Percentiles rank a stretch among this genome's conserved stretches.
Conservation (phyloP, 352 stramenopile genomes). For the Globisporangium emineosum region DNA sequence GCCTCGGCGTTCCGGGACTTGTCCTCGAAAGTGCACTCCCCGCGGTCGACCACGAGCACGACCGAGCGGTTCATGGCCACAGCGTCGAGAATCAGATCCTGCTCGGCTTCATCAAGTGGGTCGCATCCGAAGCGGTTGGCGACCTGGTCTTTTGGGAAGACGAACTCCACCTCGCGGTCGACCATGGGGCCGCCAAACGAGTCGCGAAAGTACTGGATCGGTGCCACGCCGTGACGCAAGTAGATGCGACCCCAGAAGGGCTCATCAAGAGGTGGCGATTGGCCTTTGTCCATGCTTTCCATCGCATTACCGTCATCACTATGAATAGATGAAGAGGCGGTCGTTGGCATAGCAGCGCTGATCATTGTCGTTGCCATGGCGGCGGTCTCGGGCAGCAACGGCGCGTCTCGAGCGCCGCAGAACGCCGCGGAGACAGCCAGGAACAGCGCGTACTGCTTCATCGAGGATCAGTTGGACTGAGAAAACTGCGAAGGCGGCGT, state of each 20-base stretch:
- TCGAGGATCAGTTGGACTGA: not conserved
- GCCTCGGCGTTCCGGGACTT: conserved; percentile 51
- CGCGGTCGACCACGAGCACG: conserved; percentile 54
- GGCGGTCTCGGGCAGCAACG: not conserved
- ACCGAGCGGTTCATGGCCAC: conserved; percentile 28
- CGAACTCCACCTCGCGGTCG: conserved; percentile 38
- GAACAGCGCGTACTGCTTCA: not conserved
- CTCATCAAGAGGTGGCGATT: conserved; percentile 13
- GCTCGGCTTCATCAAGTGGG: conserved; percentile 28
- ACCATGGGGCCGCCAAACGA: conserved; percentile 44
- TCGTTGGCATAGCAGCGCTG: not conserved
- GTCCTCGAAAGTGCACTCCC: conserved; percentile 61
- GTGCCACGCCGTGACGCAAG: conserved; percentile 49
- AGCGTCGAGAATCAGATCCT: conserved; percentile 12
- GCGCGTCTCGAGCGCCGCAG: not conserved
- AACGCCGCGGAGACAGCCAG: not conserved
- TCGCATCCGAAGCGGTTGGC: conserved; percentile 44
- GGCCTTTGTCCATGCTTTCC: not conserved
- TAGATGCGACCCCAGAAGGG: conserved; percentile 65
- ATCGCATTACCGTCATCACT: not conserved
- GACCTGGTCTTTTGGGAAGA: conserved; percentile 29
- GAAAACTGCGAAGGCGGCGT: not conserved
- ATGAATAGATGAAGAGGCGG: not conserved
- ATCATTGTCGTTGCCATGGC: not conserved
- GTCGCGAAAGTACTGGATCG: conserved; percentile 78